phyloP scores from a whole-genome alignment of 306 rosid genomes.

The Fragaria iinumae region DNA sequence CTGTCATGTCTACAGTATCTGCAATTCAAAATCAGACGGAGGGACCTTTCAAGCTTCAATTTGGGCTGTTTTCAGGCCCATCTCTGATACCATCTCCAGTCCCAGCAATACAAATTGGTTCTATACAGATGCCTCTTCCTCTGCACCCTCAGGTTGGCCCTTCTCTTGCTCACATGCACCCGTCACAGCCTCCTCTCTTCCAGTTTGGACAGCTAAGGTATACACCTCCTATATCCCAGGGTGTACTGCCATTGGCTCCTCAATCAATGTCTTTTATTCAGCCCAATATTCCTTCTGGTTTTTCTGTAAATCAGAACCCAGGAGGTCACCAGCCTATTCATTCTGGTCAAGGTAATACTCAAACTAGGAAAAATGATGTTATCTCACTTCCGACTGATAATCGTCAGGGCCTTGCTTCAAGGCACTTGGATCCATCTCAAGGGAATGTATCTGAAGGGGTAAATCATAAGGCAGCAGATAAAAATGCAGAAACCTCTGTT shows the following conservation, averaged over 20 bases:
- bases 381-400: slow-evolving; percentile 41
- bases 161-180: slow-evolving; percentile 69
- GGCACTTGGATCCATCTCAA: slow-evolving; percentile 48
- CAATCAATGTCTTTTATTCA: slow-evolving; percentile 77
- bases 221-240: slow-evolving; percentile 72
- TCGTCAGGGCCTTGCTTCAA: slow-evolving; percentile 42
- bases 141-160: slow-evolving; percentile 77
- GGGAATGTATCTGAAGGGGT: slow-evolving; percentile 29
- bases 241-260: slow-evolving; percentile 73
- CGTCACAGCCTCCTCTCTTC: slow-evolving; percentile 82
- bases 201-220: slow-evolving; percentile 96
- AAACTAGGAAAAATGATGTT: slow-evolving; percentile 44
- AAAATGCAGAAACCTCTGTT: slow-evolving; percentile 40
- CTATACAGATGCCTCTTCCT: slow-evolving; percentile 98
- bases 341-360: slow-evolving; percentile 47
- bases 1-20: slow-evolving; percentile 44
- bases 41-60: slow-evolving; percentile 82
- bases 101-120: slow-evolving; percentile 95
- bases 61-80: slow-evolving; percentile 96
- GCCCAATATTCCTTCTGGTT: slow-evolving; percentile 54
- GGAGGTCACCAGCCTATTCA: slow-evolving; percentile 59
- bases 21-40: slow-evolving; percentile 63
- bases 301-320: slow-evolving; percentile 53
- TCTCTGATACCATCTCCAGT: slow-evolving; percentile 93
- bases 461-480: slow-evolving; percentile 30